phyloP scores from a whole-genome alignment of 495 filamentous ascomycete species.

The Xylaria curta region DNA sequence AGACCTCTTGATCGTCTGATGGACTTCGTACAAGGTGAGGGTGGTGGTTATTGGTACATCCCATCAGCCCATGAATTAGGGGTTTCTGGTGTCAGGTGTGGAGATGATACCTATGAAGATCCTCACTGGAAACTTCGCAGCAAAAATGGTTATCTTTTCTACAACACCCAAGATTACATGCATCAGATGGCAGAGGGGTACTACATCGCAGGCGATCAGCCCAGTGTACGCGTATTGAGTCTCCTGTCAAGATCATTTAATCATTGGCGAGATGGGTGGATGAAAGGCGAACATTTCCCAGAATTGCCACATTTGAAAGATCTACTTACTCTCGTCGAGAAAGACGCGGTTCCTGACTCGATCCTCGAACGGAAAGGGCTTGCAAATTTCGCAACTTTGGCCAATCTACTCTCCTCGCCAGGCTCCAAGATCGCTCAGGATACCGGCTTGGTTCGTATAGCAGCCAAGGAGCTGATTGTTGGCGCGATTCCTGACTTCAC shows the following conservation, averaged over 20 bases:
- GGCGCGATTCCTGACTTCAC: conserved; percentile 28
- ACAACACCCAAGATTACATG: conserved; percentile 29
- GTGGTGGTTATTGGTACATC: conserved; percentile 27
- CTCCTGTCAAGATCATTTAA: conserved; percentile 25
- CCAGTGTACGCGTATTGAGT: conserved; percentile 24
- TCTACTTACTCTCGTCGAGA: conserved; percentile 3
- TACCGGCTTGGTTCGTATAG: conserved; percentile 22
- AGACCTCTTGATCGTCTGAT: conserved; percentile 31
- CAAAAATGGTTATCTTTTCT: conserved; percentile 24
- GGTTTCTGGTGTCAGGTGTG: conserved; percentile 16
- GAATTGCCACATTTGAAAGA: conserved; percentile 25
- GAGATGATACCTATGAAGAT: conserved; percentile 27
- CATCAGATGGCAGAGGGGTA: conserved; percentile 25
- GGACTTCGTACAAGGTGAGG: conserved; percentile 23
- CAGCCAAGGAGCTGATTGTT: conserved; percentile 23
- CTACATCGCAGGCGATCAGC: conserved; percentile 18
- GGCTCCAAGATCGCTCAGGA: conserved; percentile 20
- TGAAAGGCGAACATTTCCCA: conserved; percentile 23
- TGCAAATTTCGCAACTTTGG: conserved; percentile 19
- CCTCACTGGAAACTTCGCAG: conserved; percentile 25
- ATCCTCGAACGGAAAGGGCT: conserved; percentile 26
- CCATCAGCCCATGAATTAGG: conserved; percentile 26
- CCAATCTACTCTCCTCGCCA: conserved; percentile 24
- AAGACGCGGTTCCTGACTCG: conserved; percentile 15
- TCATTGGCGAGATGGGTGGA: conserved; percentile 29